These are phyloP conservation scores for Paxillus involutus DNA, from an alignment of 768 basidiomycete species.

Conservation along the genomic window DNA sequence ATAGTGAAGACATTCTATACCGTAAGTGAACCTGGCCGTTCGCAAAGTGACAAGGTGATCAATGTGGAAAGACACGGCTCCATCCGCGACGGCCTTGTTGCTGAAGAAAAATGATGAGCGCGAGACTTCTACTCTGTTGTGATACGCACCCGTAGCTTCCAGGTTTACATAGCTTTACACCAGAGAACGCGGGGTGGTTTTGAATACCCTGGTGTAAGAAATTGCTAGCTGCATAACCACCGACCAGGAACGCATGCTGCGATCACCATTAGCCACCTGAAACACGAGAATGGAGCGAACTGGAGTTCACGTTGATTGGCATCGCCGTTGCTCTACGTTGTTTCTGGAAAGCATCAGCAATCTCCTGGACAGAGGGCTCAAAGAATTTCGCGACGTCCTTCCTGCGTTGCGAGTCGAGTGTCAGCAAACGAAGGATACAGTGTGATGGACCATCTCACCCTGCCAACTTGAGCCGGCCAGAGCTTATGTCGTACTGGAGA, in stretches of 20 bases:
- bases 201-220: slow-evolving; percentile 45
- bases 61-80: slow-evolving; percentile 38
- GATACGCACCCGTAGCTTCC: slow-evolving; percentile 46
- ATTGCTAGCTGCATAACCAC: slow-evolving; percentile 50
- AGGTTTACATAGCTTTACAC: slow-evolving; percentile 45
- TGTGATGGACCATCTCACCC: slow-evolving; percentile 27
- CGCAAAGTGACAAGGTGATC: slow-evolving; percentile 48
- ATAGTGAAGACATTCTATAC: slow-evolving; percentile 25
- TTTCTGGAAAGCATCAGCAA: slow-evolving; percentile 32
- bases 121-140: neutral
- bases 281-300: neutral
- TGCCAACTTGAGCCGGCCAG: slow-evolving; percentile 36
- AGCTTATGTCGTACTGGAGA: slow-evolving; percentile 29
- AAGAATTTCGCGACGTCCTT: slow-evolving; percentile 40
- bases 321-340: slow-evolving; percentile 9
- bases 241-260: slow-evolving; percentile 47
- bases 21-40: slow-evolving; percentile 42
- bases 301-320: slow-evolving; percentile 18
- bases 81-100: slow-evolving; percentile 52
- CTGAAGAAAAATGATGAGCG: slow-evolving; percentile 19
- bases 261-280: neutral
- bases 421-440: neutral
- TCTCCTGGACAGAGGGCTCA: slow-evolving; percentile 38
- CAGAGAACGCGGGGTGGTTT: slow-evolving; percentile 31
- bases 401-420: slow-evolving; percentile 13